Percentiles rank a stretch among this genome's conserved stretches.
Evolutionary conservation across 768 basidiomycete genomes (phyloP).

Genomic region (Leucosporidium yakuticum): DNA sequence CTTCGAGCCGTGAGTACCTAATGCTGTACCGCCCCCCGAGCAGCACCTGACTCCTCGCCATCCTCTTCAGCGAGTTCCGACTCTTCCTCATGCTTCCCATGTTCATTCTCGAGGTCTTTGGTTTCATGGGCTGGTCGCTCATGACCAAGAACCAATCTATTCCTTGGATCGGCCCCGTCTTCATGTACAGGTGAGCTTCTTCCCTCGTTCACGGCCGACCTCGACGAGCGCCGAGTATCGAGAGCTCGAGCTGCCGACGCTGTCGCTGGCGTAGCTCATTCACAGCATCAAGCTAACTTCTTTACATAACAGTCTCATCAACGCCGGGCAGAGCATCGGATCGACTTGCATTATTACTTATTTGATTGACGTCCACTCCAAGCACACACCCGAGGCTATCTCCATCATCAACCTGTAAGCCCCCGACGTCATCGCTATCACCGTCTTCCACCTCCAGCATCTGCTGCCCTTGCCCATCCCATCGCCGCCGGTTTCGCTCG

Average conservation of each 20-base stretch:
- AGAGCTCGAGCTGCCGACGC: too few relatives aligned
- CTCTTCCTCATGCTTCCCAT: slow-evolving; percentile 48
- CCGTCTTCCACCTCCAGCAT: too few relatives aligned
- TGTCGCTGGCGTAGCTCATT: neutral
- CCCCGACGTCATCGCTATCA: too few relatives aligned
- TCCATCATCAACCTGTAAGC: slow-evolving; percentile 25
- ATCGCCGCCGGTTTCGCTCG: too few relatives aligned
- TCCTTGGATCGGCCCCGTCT: slow-evolving; percentile 18
- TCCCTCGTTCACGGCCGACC: too few relatives aligned
- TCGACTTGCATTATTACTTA: slow-evolving; percentile 49
- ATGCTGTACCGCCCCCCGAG: too few relatives aligned
- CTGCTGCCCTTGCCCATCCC: too few relatives aligned
- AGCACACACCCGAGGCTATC: slow-evolving; percentile 45
- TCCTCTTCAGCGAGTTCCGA: slow-evolving; percentile 46
- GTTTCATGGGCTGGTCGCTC: slow-evolving; percentile 44
- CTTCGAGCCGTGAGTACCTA: slow-evolving; percentile 43
- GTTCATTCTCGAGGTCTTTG: slow-evolving; percentile 48
- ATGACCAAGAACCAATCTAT: neutral
- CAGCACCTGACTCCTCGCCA: neutral
- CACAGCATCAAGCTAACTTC: neutral
- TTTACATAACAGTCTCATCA: slow-evolving; percentile 32
- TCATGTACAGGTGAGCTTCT: neutral
- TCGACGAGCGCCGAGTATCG: too few relatives aligned
- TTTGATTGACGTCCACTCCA: slow-evolving; percentile 49
- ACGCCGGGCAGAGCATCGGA: slow-evolving; percentile 50